Evolutionary conservation across 768 basidiomycete species (phyloP).

Genomic region (Rhodotorula toruloides): DNA sequence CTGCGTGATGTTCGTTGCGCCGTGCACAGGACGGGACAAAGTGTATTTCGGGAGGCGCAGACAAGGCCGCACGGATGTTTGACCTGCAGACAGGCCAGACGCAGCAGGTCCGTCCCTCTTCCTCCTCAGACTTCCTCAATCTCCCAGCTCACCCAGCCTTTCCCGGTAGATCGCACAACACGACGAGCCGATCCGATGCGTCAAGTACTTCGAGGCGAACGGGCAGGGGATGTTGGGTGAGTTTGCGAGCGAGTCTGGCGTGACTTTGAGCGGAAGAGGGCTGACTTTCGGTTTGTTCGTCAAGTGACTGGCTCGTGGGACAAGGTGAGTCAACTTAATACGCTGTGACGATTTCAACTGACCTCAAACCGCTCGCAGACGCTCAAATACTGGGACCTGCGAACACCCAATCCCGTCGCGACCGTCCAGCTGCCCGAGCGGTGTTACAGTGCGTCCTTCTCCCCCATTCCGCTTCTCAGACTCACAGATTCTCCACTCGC

Average conservation of each 20-base stretch:
- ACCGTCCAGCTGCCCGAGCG: conserved; percentile 80
- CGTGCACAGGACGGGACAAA: conserved; percentile 58
- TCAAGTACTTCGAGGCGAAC: conserved; percentile 46
- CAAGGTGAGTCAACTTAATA: conserved; percentile 59
- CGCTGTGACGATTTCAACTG: no score
- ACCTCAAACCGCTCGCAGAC: not conserved
- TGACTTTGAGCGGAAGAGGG: no score
- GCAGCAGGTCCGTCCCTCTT: conserved; percentile 77
- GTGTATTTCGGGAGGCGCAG: conserved; percentile 84
- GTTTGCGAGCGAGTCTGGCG: not conserved
- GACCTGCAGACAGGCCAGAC: conserved; percentile 78
- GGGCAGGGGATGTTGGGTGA: conserved; percentile 48
- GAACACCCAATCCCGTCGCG: conserved; percentile 67
- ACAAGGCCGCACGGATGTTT: conserved; percentile 91
- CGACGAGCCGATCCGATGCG: conserved; percentile 39
- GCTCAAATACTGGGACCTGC: conserved; percentile 83
- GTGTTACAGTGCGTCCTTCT: conserved; percentile 74
- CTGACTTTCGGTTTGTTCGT: conserved; percentile 44
- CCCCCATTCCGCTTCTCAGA: not conserved
- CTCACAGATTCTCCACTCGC: not conserved
- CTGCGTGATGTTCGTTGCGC: not conserved
- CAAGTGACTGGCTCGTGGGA: conserved; percentile 92
- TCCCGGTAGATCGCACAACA: conserved; percentile 37
- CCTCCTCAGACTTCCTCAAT: conserved; percentile 51
- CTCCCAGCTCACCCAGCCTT: not conserved